phyloP scores from a whole-genome alignment of 179 eudicot genomes.

The Patellifolia procumbens region DNA sequence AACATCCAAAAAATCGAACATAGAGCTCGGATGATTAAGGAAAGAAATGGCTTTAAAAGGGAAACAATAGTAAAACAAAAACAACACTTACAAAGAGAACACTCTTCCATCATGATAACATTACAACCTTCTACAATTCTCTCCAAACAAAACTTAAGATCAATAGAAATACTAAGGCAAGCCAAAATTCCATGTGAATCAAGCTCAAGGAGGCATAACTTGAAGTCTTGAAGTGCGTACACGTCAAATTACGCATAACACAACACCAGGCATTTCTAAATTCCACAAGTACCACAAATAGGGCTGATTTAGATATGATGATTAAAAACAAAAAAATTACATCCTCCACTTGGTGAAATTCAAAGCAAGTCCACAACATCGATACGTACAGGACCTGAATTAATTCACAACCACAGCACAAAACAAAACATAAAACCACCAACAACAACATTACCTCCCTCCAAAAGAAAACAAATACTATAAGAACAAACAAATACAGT shows the following conservation, averaged over 20 bases:
- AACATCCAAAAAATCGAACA: neutral
- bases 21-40: neutral
- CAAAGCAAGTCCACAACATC: slow-evolving; percentile 22
- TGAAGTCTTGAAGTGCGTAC: neutral
- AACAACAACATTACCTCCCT: slow-evolving; percentile 9
- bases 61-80: neutral
- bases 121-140: neutral
- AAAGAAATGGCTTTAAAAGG: too few relatives aligned
- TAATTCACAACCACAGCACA: slow-evolving; percentile 23
- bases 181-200: neutral
- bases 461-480: neutral
- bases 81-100: neutral
- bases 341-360: slow-evolving; percentile 17
- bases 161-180: neutral
- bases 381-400: slow-evolving; percentile 10
- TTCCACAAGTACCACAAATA: neutral
- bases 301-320: slow-evolving; percentile 17
- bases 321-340: slow-evolving; percentile 23
- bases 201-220: neutral
- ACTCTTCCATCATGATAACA: neutral
- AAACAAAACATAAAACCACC: slow-evolving; percentile 10
- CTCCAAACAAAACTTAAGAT: neutral
- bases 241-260: neutral
- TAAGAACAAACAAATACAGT: neutral
- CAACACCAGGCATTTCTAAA: neutral